phyloP scores from a whole-genome alignment of 2,329 filamentous ascomycete genomes.

The Zasmidium angulare region DNA sequence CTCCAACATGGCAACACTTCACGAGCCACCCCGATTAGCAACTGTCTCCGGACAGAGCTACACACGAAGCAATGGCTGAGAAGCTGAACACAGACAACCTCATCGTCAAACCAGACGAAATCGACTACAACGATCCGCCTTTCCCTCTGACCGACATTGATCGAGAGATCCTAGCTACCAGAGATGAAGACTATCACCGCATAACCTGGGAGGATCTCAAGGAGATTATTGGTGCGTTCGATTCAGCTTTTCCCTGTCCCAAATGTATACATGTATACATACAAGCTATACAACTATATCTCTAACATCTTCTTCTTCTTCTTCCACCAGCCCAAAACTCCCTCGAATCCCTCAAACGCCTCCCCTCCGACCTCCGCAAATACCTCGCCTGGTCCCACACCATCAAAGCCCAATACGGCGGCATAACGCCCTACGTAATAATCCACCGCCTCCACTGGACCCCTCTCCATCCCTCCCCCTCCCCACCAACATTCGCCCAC shows the following conservation, averaged over 20 bases:
- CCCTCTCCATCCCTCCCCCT: constrained; percentile 24
- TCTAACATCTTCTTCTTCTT: too few species aligned
- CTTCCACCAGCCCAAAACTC: constrained; percentile 43
- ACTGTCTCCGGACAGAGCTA: background rate
- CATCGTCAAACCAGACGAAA: constrained; percentile 23
- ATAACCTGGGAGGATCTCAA: constrained; percentile 55
- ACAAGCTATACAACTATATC: too few species aligned
- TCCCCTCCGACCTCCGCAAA: constrained; percentile 57
- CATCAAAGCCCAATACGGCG: constrained; percentile 56
- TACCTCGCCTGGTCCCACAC: constrained; percentile 61
- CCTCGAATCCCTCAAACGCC: constrained; percentile 58
- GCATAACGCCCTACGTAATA: constrained; percentile 58
- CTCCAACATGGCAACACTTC: background rate
- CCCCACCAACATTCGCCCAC: constrained; percentile 41
- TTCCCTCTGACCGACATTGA: constrained; percentile 54
- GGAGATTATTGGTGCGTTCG: constrained; percentile 51
- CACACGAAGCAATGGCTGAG: constrained; percentile 13
- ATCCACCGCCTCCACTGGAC: constrained; percentile 56
- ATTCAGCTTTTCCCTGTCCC: too few species aligned
- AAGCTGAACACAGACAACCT: constrained; percentile 1
- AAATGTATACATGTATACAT: too few species aligned
- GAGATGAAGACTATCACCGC: constrained; percentile 52
- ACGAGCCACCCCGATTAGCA: background rate
- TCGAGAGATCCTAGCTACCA: constrained; percentile 49
- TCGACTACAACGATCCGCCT: constrained; percentile 33